Evolutionary conservation across 208 protist genomes (phyloP).

Genomic region (Crithidia sp.): DNA sequence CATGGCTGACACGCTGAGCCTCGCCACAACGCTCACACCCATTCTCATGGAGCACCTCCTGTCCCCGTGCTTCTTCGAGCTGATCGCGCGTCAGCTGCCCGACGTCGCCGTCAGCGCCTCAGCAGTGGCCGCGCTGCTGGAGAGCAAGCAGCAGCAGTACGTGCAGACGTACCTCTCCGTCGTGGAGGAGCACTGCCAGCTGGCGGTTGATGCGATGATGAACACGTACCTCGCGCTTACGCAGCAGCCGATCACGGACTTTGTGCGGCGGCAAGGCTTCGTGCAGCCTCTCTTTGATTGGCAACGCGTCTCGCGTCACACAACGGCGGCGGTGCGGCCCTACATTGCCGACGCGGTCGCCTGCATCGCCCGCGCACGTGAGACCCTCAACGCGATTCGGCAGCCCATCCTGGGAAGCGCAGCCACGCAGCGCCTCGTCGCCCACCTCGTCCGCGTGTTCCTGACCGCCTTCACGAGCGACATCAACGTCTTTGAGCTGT

Average conservation of each 20-base stretch:
- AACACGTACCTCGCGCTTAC: slow-evolving; percentile 70
- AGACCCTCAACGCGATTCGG: slow-evolving; percentile 70
- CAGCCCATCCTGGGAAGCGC: slow-evolving; percentile 76
- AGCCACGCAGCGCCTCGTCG: slow-evolving; percentile 78
- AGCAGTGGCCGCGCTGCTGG: slow-evolving; percentile 19
- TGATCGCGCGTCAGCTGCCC: slow-evolving; percentile 48
- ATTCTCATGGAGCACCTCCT: slow-evolving; percentile 77
- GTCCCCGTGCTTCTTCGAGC: slow-evolving; percentile 68
- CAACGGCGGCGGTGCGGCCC: slow-evolving; percentile 68
- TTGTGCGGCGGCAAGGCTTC: slow-evolving; percentile 68
- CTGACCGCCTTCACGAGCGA: slow-evolving; percentile 67
- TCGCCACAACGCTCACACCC: slow-evolving; percentile 68
- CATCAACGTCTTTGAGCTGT: slow-evolving; percentile 84
- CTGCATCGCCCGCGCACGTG: slow-evolving; percentile 70
- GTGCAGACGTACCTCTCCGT: slow-evolving; percentile 53
- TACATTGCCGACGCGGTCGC: slow-evolving; percentile 80
- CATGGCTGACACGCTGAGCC: slow-evolving; percentile 80
- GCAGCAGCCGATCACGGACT: slow-evolving; percentile 75
- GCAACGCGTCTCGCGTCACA: slow-evolving; percentile 73
- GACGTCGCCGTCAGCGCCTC: slow-evolving; percentile 30
- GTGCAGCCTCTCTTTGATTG: slow-evolving; percentile 80
- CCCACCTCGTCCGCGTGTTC: slow-evolving; percentile 68
- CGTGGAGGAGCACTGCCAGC: slow-evolving; percentile 85
- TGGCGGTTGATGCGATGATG: slow-evolving; percentile 83
- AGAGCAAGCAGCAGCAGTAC: slow-evolving; percentile 50